Evolutionary conservation across 495 filamentous ascomycete species (phyloP).

Genomic region (Elaphomyces granulatus): DNA sequence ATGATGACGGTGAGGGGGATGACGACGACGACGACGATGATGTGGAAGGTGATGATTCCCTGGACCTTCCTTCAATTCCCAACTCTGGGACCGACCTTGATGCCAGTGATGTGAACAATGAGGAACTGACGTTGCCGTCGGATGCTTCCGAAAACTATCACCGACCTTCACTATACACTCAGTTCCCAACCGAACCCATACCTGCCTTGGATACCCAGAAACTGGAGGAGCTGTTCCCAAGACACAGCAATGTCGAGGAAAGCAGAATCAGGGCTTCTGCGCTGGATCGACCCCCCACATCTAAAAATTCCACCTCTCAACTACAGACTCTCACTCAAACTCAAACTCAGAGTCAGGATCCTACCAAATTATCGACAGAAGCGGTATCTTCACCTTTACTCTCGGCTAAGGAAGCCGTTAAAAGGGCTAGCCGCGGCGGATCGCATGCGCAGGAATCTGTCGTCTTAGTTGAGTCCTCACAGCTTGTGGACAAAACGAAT

Average conservation of each 20-base stretch:
- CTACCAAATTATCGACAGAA: constrained; percentile 17
- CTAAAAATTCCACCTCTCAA: neutral
- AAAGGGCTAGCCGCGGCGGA: constrained; percentile 1
- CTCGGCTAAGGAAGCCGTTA: constrained; percentile 7
- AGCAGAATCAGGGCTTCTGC: neutral
- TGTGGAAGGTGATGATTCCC: constrained; percentile 17
- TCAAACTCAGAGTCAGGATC: constrained; percentile 12
- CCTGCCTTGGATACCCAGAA: constrained; percentile 30
- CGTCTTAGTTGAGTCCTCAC: constrained; percentile 33
- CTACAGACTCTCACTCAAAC: constrained; percentile 14
- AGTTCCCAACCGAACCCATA: constrained; percentile 30
- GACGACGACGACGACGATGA: neutral
- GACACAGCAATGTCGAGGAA: constrained; percentile 9
- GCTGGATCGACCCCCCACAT: neutral
- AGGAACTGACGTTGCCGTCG: constrained; percentile 21
- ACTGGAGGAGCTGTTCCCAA: constrained; percentile 29
- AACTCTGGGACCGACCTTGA: constrained; percentile 12
- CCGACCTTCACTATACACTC: constrained; percentile 25
- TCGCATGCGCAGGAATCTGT: constrained; percentile 13
- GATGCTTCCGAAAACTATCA: constrained; percentile 31
- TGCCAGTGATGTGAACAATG: neutral
- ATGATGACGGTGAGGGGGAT: neutral
- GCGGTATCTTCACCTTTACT: constrained; percentile 29
- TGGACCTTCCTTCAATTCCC: constrained; percentile 18
- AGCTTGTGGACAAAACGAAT: constrained; percentile 21